Conservation (phyloP, 345 rosid species). For the Populus davidiana region DNA sequence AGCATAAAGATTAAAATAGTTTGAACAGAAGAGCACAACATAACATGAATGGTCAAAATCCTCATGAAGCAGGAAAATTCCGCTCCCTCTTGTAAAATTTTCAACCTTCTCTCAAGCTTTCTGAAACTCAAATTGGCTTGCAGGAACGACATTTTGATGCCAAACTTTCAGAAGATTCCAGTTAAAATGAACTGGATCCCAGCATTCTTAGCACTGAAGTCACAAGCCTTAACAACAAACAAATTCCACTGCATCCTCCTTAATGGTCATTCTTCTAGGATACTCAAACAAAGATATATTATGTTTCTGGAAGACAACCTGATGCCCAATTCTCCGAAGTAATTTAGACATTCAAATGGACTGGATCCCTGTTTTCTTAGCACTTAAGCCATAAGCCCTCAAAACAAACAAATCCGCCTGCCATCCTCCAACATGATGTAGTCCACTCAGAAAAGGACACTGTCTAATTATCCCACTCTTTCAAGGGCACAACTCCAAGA, state of each 20-base stretch:
- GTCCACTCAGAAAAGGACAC: not conserved
- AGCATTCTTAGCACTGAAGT: not conserved
- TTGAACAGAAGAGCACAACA: not conserved
- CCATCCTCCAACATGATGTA: not conserved
- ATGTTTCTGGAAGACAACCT: not conserved
- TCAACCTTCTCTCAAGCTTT: not conserved
- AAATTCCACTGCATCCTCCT: not conserved
- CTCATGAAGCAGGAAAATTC: not conserved
- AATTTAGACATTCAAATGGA: not conserved
- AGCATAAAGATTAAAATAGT: conserved; percentile 6
- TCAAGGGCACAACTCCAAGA: not conserved
- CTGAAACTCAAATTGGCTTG: not conserved
- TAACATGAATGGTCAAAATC: not conserved
- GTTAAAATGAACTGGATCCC: not conserved
- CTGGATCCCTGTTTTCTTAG: not conserved
- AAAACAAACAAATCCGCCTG: not conserved
- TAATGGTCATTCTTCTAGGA: not conserved
- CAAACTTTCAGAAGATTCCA: not conserved
- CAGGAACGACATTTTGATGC: not conserved
- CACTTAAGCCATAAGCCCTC: not conserved
- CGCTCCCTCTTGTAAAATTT: not conserved
- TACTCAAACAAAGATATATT: not conserved
- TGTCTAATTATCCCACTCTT: not conserved
- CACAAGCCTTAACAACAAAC: not conserved
- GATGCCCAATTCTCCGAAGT: not conserved